These are phyloP conservation scores for Micractinium sp. DNA, from an alignment of 139 green algal species.

Conservation along the genomic window DNA sequence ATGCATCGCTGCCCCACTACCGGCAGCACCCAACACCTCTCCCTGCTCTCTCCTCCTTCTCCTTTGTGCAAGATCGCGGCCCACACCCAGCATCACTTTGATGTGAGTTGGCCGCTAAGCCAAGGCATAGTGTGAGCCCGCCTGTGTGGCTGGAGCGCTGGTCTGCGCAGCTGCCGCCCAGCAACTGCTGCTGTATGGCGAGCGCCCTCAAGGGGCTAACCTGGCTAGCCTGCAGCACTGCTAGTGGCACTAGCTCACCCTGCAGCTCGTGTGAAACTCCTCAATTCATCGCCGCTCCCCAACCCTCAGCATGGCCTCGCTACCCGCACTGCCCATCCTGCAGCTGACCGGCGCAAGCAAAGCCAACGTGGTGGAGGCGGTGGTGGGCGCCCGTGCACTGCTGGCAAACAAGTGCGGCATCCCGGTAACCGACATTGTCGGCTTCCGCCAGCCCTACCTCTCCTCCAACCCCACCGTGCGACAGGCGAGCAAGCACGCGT, in stretches of 20 bases:
- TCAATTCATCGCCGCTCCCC: background rate
- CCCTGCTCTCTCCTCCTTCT: too few relatives aligned
- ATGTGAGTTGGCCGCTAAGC: background rate
- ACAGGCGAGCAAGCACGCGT: background rate
- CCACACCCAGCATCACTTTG: conserved; percentile 30
- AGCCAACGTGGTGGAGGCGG: conserved; percentile 5
- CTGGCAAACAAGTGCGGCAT: conserved; percentile 30
- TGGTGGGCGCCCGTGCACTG: background rate
- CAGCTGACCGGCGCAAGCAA: background rate
- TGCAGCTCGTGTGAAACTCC: too few relatives aligned
- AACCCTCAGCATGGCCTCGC: background rate
- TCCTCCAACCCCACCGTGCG: conserved; percentile 24
- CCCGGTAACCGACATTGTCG: conserved; percentile 15
- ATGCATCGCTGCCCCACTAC: too few relatives aligned
- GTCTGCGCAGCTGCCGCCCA: too few relatives aligned
- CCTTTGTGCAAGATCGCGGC: conserved; percentile 32
- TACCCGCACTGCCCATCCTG: too few relatives aligned
- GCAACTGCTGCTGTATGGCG: background rate
- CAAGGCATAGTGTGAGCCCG: background rate
- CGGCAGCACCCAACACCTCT: too few relatives aligned
- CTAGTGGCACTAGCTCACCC: too few relatives aligned
- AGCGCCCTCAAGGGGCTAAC: background rate
- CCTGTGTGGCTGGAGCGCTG: background rate
- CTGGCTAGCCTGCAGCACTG: background rate
- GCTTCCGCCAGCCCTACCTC: conserved; percentile 37